Percentiles rank a stretch among this genome's conserved stretches.
These are phyloP conservation scores for Chimonanthus praecox DNA, from an alignment of 164 flowering plant genomes.

Conservation along the genomic window DNA sequence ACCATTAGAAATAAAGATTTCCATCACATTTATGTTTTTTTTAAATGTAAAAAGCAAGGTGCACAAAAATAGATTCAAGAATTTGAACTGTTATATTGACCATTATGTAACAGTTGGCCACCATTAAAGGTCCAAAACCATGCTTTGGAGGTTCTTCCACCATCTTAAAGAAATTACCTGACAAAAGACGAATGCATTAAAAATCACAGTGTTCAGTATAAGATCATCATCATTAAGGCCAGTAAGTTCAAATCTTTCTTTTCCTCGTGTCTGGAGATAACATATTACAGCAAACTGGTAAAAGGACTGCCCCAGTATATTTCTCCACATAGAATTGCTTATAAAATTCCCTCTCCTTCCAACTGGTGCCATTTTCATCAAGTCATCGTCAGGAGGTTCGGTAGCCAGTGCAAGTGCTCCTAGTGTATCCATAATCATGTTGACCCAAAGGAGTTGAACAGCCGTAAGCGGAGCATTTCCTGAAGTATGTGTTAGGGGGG, in stretches of 20 bases:
- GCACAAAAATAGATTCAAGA: too few relatives aligned
- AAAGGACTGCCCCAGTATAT: conserved; percentile 77
- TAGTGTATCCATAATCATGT: conserved; percentile 98
- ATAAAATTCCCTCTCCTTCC: conserved; percentile 92
- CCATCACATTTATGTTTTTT: too few relatives aligned
- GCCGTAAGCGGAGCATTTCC: conserved; percentile 91
- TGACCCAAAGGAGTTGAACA: conserved; percentile 94
- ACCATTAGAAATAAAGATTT: too few relatives aligned
- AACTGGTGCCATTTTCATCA: conserved; percentile 80
- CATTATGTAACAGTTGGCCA: too few relatives aligned
- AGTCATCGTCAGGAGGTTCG: conserved; percentile 80
- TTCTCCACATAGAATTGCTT: conserved; percentile 95
- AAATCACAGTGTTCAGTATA: conserved; percentile 72
- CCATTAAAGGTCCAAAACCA: not conserved
- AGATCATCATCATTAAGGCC: conserved; percentile 67
- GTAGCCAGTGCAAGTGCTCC: conserved; percentile 97
- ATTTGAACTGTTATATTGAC: too few relatives aligned
- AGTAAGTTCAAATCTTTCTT: conserved; percentile 49
- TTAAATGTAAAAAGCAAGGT: too few relatives aligned
- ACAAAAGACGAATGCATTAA: conserved; percentile 88
- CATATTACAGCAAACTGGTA: conserved; percentile 79
- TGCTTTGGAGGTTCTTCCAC: not conserved
- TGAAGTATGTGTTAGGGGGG: conserved; percentile 22
- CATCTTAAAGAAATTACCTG: conserved; percentile 46
- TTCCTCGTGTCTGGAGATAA: conserved; percentile 79